Base-by-base conservation (phyloP, 345 rosid species). In the Dipteronia sinensis region DNA sequence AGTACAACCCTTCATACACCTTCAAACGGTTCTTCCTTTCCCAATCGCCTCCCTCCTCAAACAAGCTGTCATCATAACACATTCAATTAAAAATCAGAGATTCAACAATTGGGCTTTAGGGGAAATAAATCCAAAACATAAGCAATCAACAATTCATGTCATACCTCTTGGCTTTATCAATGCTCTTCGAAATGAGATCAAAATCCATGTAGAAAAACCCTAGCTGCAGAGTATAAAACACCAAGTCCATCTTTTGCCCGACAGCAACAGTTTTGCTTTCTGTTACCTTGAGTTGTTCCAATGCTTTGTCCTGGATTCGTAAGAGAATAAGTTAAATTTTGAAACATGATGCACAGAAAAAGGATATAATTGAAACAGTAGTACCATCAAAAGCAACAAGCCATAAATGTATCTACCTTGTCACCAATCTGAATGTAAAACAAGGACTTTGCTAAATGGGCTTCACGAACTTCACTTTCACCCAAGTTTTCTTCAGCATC, bases 1-100 rank as follows among this genome's bases (percentile, higher is more conserved):
- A 93, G 68, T 86, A 90, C 84, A 97, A 76, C 82, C 99, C 99
- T 86, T 94, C 98, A 17, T 97, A 97, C 71, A 94, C 99, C 89
- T 97, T 97, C 79, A 97, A 85, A 53, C 98, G 88, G 78, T 97
- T 97, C 90, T 97, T 97, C 89, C 94, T 92, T 83, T 97, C 99
- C 99, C 99, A 97, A 72, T 97, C 99, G 84, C 98, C 99, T 82
- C 99, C 99, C 85, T 92, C 99, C 84, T 97, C 99, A 87, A 97
- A 97, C 89, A 97, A 90, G 78, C 99, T 97, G 85, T 47, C 80
- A 80, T 51, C 64, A 74, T 53, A 69, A 31, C 31, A 49, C 51
- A 44, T 51, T 74, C 64, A 62, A 58, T 64, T 19, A 78, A 27
- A 61, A 49, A 40, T 34, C 64, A 58, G 62, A 67, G 63, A 71